Conservation (phyloP, 169 alveolate species). For the Babesia sp. region DNA sequence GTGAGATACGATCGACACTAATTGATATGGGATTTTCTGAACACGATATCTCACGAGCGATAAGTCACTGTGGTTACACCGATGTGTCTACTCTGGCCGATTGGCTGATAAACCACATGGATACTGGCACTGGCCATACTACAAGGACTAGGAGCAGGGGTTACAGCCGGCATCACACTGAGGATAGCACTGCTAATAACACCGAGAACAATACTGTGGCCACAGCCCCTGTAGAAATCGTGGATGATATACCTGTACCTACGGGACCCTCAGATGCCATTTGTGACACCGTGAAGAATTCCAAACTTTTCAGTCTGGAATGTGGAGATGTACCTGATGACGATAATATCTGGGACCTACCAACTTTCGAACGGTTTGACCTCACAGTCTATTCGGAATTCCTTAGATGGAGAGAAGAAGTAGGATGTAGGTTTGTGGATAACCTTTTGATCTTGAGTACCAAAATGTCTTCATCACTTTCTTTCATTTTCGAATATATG, state of each 20-base stretch:
- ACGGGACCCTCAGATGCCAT: background rate
- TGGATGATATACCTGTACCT: background rate
- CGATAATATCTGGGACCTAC: background rate
- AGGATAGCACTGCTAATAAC: slow-evolving; percentile 6
- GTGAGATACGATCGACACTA: slow-evolving; percentile 30
- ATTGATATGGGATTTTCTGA: slow-evolving; percentile 63
- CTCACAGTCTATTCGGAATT: background rate
- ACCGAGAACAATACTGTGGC: too few species aligned
- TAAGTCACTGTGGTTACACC: slow-evolving; percentile 39
- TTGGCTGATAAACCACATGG: slow-evolving; percentile 33
- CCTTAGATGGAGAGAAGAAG: background rate
- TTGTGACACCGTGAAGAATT: background rate
- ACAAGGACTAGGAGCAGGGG: background rate
- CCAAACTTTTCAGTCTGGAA: background rate
- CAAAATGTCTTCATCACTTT: slow-evolving; percentile 16
- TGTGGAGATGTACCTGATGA: background rate
- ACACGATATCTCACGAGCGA: slow-evolving; percentile 34
- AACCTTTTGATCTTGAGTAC: slow-evolving; percentile 3
- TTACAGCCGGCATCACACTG: background rate
- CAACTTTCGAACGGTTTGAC: background rate
- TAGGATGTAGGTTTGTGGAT: background rate
- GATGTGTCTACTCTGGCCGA: slow-evolving; percentile 51
- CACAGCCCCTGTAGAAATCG: too few species aligned
- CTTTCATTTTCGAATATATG: slow-evolving; percentile 18
- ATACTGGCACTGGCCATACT: background rate